Percentiles rank a stretch among this genome's conserved stretches.
These are phyloP conservation scores for Fusarium acutatum DNA, from an alignment of 2,329 filamentous ascomycete species.

Conservation along the genomic window DNA sequence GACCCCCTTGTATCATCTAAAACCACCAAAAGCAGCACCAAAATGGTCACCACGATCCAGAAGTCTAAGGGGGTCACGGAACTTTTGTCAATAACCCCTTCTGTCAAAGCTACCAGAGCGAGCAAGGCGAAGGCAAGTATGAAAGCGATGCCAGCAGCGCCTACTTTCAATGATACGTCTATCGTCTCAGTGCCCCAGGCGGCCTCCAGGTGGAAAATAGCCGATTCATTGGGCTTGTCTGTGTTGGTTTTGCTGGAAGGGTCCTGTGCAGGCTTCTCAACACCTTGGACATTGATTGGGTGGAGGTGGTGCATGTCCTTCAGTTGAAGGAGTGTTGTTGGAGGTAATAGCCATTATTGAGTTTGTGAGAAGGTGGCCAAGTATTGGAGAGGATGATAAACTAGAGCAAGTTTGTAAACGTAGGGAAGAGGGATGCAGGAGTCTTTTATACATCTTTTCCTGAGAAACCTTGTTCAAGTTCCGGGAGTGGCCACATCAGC, in stretches of 20 bases:
- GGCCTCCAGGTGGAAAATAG: background rate
- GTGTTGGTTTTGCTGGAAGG: too few relatives aligned
- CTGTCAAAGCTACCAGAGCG: background rate
- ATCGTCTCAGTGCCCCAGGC: background rate
- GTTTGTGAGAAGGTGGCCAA: background rate
- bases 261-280: background rate
- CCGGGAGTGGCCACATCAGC: background rate
- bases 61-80: accelerated
- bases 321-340: too few relatives aligned
- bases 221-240: accelerated
- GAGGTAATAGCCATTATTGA: background rate
- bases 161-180: background rate
- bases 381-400: accelerated
- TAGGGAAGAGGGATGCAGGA: background rate
- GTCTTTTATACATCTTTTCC: background rate
- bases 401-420: accelerated
- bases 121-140: background rate
- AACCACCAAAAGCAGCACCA: background rate
- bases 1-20: accelerated
- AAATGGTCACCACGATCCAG: background rate
- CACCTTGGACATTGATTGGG: background rate
- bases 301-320: too few relatives aligned
- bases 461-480: background rate
- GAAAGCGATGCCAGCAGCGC: background rate
- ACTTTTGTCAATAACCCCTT: accelerated